Evolutionary conservation across 2,329 filamentous ascomycete genomes (phyloP), one percentile per base, ranked within the genome.

Genomic region (Aschersonia sp.): DNA sequence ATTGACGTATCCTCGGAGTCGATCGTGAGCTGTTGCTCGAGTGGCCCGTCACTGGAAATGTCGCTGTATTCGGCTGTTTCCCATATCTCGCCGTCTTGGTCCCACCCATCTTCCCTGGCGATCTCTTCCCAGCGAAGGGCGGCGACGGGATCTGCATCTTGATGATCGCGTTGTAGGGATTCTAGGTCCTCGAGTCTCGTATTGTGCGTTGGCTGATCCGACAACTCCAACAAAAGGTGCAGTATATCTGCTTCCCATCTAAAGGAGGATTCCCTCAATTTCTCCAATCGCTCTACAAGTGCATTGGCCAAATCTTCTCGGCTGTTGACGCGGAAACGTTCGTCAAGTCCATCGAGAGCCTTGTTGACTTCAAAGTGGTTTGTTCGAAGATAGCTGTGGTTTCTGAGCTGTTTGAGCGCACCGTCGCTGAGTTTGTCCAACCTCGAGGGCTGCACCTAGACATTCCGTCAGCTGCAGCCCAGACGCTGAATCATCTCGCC

Each of bases 251-350:
- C 88, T 5, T 79, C 78, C 75, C 79, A 90, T 63, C 79, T 80
- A 42, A 72, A 58, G 8, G 72, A 37, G 65, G 68, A 45, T 50
- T 65, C 58, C 9, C 73, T 66, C 22, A 95, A 64, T 50, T 80
- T 75, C 40, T 73, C 66, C 11, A 87, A 62, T 37, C 84, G 51
- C 46, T 67, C 59, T 6, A 72, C 67, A 41, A 95, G 65, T 49
- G 83, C 79, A 48, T 89, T 81, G 10, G 87, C 87, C 30, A 95
- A 68, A 40, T 78, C 79, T 56, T 95, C 89, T 51, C 85, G 79
- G 58, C 84, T 82, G 44, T 87, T 73, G 47, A 97, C 74, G 32
- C 80, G 76, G 56, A 95, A 92, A 55, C 90, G 88, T 66, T 97
- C 92, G 54, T 89, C 82, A 3, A 95, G 70, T 1, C 85, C 85